Evolutionary conservation across 208 protist genomes (phyloP).

Genomic region (Jaenimonas drosophilae): DNA sequence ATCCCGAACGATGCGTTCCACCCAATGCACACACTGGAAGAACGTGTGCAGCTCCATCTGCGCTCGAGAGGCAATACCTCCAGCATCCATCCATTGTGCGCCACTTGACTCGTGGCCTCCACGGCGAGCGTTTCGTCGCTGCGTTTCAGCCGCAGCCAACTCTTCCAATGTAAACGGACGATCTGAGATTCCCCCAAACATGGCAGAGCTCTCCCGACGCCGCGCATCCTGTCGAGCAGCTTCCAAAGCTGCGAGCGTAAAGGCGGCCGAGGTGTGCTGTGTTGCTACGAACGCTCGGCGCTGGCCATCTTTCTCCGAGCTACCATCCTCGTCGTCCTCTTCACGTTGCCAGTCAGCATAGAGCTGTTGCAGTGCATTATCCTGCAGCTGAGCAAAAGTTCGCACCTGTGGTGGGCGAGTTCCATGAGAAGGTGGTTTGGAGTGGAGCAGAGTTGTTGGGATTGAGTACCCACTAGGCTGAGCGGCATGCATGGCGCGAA

Average conservation of each 20-base stretch:
- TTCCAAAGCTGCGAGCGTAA: slow-evolving; percentile 13
- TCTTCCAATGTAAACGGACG: slow-evolving; percentile 59
- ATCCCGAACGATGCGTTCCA: slow-evolving; percentile 54
- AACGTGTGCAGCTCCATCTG: slow-evolving; percentile 51
- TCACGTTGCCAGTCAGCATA: slow-evolving; percentile 35
- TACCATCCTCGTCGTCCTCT: slow-evolving; percentile 1
- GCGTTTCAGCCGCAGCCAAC: slow-evolving; percentile 9
- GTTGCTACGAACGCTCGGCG: slow-evolving; percentile 44
- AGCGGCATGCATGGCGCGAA: too few species aligned
- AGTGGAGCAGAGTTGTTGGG: too few species aligned
- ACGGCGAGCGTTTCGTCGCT: background rate
- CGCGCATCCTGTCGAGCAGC: background rate
- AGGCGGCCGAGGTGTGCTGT: slow-evolving; percentile 54
- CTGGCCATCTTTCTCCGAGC: slow-evolving; percentile 6
- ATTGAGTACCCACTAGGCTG: too few species aligned
- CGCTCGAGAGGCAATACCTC: slow-evolving; percentile 25
- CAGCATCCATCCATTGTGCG: background rate
- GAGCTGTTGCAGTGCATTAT: slow-evolving; percentile 48
- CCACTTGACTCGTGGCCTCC: background rate
- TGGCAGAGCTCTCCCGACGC: background rate
- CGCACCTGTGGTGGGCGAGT: slow-evolving; percentile 18
- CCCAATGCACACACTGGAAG: slow-evolving; percentile 32
- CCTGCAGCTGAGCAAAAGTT: slow-evolving; percentile 53
- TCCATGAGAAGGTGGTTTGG: too few species aligned
- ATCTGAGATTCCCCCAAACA: slow-evolving; percentile 3